Base-by-base conservation (phyloP, 306 rosid species). In the Pachyrhizus erosus region DNA sequence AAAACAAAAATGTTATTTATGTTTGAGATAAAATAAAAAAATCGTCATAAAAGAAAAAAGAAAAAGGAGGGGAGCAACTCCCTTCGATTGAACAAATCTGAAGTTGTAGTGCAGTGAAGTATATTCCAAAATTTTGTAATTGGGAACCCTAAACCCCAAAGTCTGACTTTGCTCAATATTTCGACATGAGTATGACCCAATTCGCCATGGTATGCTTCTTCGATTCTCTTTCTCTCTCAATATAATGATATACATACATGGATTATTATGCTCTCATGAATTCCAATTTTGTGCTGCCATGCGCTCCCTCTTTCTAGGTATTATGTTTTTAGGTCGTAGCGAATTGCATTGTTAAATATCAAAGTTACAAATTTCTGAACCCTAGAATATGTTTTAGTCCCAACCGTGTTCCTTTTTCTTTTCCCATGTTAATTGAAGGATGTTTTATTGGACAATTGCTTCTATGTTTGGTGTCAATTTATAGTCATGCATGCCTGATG, bases 141-240 rank as follows among this genome's bases (percentile, higher is more conserved):
- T 76, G 52, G 85, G 77, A 86, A 83, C 80, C 71, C 79, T 54
- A 77, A 76, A 71, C 77, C 84, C 55, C 29, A 70, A 76, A 80
- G 4, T n/a, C 76, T 20, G 65, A 73, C 73, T 79, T 9, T 20
- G 48, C n/a, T 57, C 68, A 75, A 31, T 46, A 49, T 23, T 80
- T 55, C 58, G 76, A 61, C 4, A 92, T 91, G 87, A 90, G 90
- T 78, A 86, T 91, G 88, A 89, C 94, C 85, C 92, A 94, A 84
- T 94, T 94, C 90, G 93, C 97, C 66, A 94, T 94, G 98, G 98
- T 94, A 87, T 66, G 76, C 9, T 76, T 76, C 52, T 77, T 68
- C 24, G 37, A 33, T 54, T 61, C 73, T 79, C 73, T 67, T 72
- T 52, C 40, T 74, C 14, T 11, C 64, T 64, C 69, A 1, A 8